Conservation (phyloP, 768 basidiomycete species). For the Lactifluus pinguis region DNA sequence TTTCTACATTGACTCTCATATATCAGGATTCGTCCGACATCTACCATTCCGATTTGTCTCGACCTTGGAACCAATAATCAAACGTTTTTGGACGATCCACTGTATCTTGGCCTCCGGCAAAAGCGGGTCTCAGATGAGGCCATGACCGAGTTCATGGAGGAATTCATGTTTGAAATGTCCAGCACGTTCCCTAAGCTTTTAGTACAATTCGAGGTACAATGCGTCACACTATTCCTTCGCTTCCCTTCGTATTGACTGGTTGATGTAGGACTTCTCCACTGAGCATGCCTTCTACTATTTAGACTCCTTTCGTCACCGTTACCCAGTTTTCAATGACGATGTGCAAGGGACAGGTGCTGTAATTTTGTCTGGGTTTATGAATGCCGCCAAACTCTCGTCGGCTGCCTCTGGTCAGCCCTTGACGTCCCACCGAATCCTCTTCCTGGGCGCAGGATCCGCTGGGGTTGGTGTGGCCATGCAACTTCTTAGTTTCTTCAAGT, state of each 20-base stretch:
- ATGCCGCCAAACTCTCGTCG: slow-evolving; percentile 72
- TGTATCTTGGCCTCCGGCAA: slow-evolving; percentile 81
- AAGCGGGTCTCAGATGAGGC: slow-evolving; percentile 52
- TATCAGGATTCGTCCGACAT: slow-evolving; percentile 60
- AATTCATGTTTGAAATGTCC: slow-evolving; percentile 82
- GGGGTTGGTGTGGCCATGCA: slow-evolving; percentile 91
- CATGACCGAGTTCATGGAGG: slow-evolving; percentile 82
- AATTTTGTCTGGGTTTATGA: slow-evolving; percentile 82
- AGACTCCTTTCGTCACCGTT: slow-evolving; percentile 61
- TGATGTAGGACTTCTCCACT: slow-evolving; percentile 73
- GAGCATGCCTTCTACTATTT: slow-evolving; percentile 87
- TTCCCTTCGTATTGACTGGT: neutral
- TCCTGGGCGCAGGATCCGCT: slow-evolving; percentile 88
- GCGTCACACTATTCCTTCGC: neutral
- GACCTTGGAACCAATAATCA: slow-evolving; percentile 89
- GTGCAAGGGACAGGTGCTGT: slow-evolving; percentile 70
- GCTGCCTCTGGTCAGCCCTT: slow-evolving; percentile 61
- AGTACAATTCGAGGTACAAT: slow-evolving; percentile 70
- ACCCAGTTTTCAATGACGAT: slow-evolving; percentile 61
- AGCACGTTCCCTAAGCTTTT: slow-evolving; percentile 69
- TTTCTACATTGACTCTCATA: neutral
- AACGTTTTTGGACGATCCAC: slow-evolving; percentile 69
- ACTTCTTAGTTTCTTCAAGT: slow-evolving; percentile 79
- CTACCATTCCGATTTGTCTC: slow-evolving; percentile 74
- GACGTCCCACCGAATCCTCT: slow-evolving; percentile 73